phyloP scores from a whole-genome alignment of 345 rosid genomes.

The Camelina sativa region DNA sequence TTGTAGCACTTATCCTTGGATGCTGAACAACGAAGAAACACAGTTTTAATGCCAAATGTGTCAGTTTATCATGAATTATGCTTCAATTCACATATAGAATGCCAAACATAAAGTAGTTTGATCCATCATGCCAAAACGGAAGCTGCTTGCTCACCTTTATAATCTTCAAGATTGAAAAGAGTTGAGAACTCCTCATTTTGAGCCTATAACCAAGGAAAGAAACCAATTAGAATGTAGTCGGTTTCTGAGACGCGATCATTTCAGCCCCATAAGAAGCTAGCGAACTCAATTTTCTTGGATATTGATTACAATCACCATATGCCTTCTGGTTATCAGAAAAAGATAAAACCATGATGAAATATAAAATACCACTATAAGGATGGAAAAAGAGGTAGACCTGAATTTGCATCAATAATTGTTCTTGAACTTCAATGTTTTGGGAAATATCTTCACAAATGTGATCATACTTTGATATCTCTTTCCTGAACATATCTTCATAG shows the following conservation, averaged over 20 bases:
- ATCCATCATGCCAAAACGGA: constrained; percentile 33
- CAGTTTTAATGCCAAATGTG: background rate
- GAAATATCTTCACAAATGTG: constrained; percentile 81
- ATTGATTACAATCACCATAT: constrained; percentile 2
- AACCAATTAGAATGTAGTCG: constrained; percentile 27
- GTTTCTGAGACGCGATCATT: constrained; percentile 29
- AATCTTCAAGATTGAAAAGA: constrained; percentile 92
- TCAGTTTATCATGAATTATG: constrained; percentile 19
- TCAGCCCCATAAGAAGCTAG: constrained; percentile 23
- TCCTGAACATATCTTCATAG: constrained; percentile 92
- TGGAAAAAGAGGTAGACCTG: constrained; percentile 60
- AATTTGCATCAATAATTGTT: constrained; percentile 81
- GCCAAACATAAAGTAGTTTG: constrained; percentile 15
- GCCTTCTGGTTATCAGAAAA: constrained; percentile 20
- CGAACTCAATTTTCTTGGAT: constrained; percentile 16
- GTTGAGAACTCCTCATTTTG: constrained; percentile 83
- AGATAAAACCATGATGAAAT: constrained; percentile 15
- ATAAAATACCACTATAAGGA: constrained; percentile 9
- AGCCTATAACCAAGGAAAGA: constrained; percentile 57
- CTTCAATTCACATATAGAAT: constrained; percentile 20
- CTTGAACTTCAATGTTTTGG: constrained; percentile 92
- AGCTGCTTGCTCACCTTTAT: constrained; percentile 66
- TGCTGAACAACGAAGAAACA: constrained; percentile 52
- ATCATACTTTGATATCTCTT: constrained; percentile 91
- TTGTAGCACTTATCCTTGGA: constrained; percentile 90